phyloP scores from a whole-genome alignment of 345 rosid species.

The Bruguiera parviflora region DNA sequence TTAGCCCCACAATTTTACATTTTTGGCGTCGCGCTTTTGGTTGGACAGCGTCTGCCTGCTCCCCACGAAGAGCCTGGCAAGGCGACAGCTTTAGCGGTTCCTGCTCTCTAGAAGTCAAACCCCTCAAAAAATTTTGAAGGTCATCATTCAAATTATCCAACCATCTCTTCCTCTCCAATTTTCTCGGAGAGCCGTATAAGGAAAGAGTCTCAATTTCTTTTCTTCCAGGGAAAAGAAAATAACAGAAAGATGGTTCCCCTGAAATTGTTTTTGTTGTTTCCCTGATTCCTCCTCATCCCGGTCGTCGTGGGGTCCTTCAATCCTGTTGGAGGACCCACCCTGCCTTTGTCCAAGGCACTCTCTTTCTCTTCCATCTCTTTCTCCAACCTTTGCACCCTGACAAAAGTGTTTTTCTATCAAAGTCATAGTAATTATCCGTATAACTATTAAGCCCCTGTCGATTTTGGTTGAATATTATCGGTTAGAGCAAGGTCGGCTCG shows the following conservation, averaged over 20 bases:
- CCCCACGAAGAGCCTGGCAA: background rate
- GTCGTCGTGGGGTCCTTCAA: constrained; percentile 21
- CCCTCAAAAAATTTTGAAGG: too few relatives aligned
- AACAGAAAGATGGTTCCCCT: background rate
- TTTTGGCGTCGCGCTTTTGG: too few relatives aligned
- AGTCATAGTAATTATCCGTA: background rate
- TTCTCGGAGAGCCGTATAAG: background rate
- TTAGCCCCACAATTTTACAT: too few relatives aligned
- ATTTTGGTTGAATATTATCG: too few relatives aligned
- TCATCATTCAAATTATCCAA: background rate
- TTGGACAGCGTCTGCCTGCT: too few relatives aligned
- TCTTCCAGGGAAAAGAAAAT: too few relatives aligned
- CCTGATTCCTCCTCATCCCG: background rate
- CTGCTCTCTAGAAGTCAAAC: too few relatives aligned
- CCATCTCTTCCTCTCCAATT: background rate
- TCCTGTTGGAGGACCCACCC: constrained; percentile 26
- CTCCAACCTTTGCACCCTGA: background rate
- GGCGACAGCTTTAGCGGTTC: too few relatives aligned
- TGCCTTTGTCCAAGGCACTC: background rate
- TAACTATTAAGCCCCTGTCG: too few relatives aligned
- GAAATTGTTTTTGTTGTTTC: background rate
- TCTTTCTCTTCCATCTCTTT: too few relatives aligned
- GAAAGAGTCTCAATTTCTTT: background rate
- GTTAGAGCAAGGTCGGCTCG: too few relatives aligned
- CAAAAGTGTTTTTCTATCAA: background rate